These are phyloP conservation scores for Mrakia hoshinonis DNA, from an alignment of 768 basidiomycete genomes.

Conservation along the genomic window DNA sequence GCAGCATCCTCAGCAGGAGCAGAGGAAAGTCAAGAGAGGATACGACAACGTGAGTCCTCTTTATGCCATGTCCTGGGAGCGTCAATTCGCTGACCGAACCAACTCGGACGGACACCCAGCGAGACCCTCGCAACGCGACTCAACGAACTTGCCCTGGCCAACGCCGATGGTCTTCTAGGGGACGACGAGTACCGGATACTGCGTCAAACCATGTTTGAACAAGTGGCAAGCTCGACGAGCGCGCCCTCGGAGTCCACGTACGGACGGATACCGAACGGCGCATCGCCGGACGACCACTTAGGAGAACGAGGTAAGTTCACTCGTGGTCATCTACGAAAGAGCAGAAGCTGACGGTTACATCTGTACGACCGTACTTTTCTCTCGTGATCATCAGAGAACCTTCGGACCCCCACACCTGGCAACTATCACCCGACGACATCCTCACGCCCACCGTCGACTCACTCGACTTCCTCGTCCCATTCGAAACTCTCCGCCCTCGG, in stretches of 20 bases:
- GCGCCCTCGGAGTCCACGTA: background rate
- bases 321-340: background rate
- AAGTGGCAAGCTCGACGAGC: background rate
- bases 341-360: background rate
- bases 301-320: constrained; percentile 8
- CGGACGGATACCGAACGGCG: background rate
- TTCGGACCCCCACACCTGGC: background rate
- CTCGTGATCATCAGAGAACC: background rate
- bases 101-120: background rate
- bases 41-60: background rate
- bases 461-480: constrained; percentile 4
- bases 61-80: too few species aligned
- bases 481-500: constrained; percentile 11
- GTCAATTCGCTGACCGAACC: background rate
- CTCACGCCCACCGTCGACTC: constrained; percentile 12
- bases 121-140: constrained; percentile 12
- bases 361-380: background rate
- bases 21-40: constrained; percentile 14
- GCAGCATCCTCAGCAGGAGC: background rate
- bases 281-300: background rate
- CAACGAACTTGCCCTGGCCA: constrained; percentile 9
- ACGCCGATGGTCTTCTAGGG: constrained; percentile 19
- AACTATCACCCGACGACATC: background rate
- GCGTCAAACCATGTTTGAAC: constrained; percentile 16
- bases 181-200: constrained; percentile 24